These are phyloP conservation scores for Noccaea caerulescens DNA, from an alignment of 345 rosid species.

Conservation along the genomic window DNA sequence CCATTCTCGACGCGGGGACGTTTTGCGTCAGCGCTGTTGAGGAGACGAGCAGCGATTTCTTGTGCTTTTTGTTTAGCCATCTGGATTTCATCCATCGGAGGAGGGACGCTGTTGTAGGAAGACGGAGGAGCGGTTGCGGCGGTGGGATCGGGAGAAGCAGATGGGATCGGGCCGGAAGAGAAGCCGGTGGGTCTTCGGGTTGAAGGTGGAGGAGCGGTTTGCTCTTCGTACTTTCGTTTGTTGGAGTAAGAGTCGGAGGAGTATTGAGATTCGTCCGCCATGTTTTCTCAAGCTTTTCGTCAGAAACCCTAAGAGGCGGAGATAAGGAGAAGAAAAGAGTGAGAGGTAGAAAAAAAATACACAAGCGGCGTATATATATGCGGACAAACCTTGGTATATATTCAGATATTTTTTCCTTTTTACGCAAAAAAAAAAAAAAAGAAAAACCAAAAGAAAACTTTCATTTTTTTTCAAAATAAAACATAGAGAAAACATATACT, in stretches of 20 bases:
- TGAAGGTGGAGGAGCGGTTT: slow-evolving; percentile 58
- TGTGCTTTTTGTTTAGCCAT: slow-evolving; percentile 89
- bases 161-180: slow-evolving; percentile 65
- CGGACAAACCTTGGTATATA: background rate
- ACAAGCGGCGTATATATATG: slow-evolving; percentile 16
- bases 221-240: slow-evolving; percentile 96
- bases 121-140: slow-evolving; percentile 45
- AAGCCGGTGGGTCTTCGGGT: slow-evolving; percentile 81
- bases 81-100: slow-evolving; percentile 80
- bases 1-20: slow-evolving; percentile 86
- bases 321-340: slow-evolving; percentile 14
- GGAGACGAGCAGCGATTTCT: slow-evolving; percentile 91
- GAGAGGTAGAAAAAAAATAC: background rate
- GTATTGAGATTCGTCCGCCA: slow-evolving; percentile 98
- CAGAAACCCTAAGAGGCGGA: slow-evolving; percentile 67
- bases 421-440: too few relatives aligned
- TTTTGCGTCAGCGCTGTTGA: slow-evolving; percentile 63
- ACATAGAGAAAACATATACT: too few relatives aligned
- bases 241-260: slow-evolving; percentile 54
- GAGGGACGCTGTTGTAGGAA: slow-evolving; percentile 79
- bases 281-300: slow-evolving; percentile 24
- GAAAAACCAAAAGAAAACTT: too few relatives aligned
- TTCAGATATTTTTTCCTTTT: background rate
- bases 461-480: too few relatives aligned
- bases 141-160: slow-evolving; percentile 55